Evolutionary conservation across 495 filamentous ascomycete genomes (phyloP).

Genomic region (Xylaria bambusicola): DNA sequence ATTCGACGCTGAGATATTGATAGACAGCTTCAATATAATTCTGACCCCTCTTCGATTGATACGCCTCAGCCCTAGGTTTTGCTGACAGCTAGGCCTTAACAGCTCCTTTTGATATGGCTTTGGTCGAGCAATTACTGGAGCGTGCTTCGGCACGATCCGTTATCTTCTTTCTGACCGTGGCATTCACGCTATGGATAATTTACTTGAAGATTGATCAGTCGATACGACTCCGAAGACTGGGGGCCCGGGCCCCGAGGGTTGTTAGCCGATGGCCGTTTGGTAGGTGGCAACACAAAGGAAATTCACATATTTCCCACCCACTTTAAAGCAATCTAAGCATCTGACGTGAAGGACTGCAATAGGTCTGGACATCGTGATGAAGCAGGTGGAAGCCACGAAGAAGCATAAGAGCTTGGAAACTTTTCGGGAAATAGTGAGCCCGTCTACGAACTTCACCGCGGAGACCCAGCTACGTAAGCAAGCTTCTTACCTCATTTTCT

Average conservation of each 20-base stretch:
- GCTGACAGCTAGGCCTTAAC: too few species aligned
- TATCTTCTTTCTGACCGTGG: conserved; percentile 27
- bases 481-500: neutral
- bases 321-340: neutral
- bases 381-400: conserved; percentile 51
- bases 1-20: too few species aligned
- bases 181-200: conserved; percentile 32
- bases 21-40: neutral
- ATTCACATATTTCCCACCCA: neutral
- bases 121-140: conserved; percentile 40
- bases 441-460: conserved; percentile 50
- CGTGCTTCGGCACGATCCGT: conserved; percentile 37
- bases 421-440: conserved; percentile 57
- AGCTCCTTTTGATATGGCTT: conserved; percentile 39
- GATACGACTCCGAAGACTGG: conserved; percentile 45
- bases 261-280: conserved; percentile 28
- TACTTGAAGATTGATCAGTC: conserved; percentile 36
- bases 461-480: conserved; percentile 51
- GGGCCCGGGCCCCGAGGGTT: conserved; percentile 33
- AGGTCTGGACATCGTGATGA: conserved; percentile 66
- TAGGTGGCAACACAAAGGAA: conserved; percentile 12
- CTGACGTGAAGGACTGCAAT: neutral
- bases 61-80: neutral
- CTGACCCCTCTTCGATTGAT: neutral
- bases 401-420: conserved; percentile 57